Evolutionary conservation across 2,329 filamentous ascomycete genomes (phyloP).

Genomic region (Nothophaeocryptopus gaeumannii): DNA sequence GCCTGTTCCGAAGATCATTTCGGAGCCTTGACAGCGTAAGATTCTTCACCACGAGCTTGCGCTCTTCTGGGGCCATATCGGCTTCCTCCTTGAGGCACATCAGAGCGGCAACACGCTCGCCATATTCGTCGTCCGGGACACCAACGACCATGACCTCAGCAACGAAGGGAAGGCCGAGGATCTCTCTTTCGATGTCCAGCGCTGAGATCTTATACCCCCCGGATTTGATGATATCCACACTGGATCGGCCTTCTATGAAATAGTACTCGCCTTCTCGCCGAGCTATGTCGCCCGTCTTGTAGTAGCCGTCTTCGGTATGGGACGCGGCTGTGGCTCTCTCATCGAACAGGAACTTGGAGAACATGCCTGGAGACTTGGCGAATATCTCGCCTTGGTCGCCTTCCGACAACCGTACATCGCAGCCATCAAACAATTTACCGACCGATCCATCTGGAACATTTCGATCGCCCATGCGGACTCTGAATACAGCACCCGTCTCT

Average conservation of each 20-base stretch:
- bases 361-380: constrained; percentile 38
- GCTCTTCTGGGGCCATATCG: constrained; percentile 23
- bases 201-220: constrained; percentile 57
- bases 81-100: constrained; percentile 42
- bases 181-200: constrained; percentile 54
- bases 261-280: constrained; percentile 46
- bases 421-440: constrained; percentile 48
- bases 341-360: constrained; percentile 35
- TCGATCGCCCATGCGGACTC: constrained; percentile 43
- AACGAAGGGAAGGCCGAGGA: constrained; percentile 49
- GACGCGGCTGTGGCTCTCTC: constrained; percentile 30
- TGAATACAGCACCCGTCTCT: constrained; percentile 51
- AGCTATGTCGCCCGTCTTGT: constrained; percentile 36
- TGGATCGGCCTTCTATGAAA: constrained; percentile 53
- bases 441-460: constrained; percentile 44
- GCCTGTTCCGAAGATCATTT: constrained; percentile 42
- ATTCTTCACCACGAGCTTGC: constrained; percentile 15
- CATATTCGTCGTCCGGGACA: constrained; percentile 53
- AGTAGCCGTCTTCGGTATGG: constrained; percentile 33
- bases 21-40: constrained; percentile 44
- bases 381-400: constrained; percentile 51
- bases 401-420: constrained; percentile 45
- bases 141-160: constrained; percentile 55
- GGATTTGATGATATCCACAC: constrained; percentile 55
- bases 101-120: constrained; percentile 55